phyloP scores from a whole-genome alignment of 2,329 filamentous ascomycete genomes.

The Pseudogymnoascus sp. region DNA sequence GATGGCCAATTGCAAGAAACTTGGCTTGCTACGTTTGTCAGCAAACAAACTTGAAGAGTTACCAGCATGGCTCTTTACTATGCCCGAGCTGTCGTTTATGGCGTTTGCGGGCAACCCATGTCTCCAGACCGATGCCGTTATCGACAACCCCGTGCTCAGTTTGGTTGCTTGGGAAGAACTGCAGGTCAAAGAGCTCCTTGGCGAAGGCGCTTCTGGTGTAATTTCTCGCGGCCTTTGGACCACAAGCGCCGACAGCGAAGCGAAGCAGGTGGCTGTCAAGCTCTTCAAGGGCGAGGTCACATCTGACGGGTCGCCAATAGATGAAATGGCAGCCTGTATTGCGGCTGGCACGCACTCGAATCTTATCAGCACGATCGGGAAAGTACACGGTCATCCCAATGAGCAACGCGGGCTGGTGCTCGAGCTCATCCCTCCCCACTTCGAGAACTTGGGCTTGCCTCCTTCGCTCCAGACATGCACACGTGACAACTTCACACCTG shows the following conservation, averaged over 20 bases:
- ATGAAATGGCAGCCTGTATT: slow-evolving; percentile 43
- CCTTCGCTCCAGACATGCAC: slow-evolving; percentile 41
- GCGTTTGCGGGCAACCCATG: slow-evolving; percentile 44
- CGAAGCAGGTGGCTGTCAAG: slow-evolving; percentile 40
- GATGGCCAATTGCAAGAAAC: slow-evolving; percentile 38
- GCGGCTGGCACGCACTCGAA: slow-evolving; percentile 39
- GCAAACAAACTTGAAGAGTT: slow-evolving; percentile 35
- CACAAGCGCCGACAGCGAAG: slow-evolving; percentile 17
- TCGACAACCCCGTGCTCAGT: slow-evolving; percentile 26
- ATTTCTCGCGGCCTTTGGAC: slow-evolving; percentile 37
- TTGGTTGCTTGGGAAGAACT: slow-evolving; percentile 37
- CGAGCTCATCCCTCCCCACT: slow-evolving; percentile 39
- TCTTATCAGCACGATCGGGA: slow-evolving; percentile 39
- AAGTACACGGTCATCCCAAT: slow-evolving; percentile 35
- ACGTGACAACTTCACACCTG: slow-evolving; percentile 35
- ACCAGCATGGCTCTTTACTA: slow-evolving; percentile 37
- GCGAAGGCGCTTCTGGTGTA: slow-evolving; percentile 40
- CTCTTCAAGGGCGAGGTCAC: slow-evolving; percentile 42
- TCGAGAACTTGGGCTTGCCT: slow-evolving; percentile 37
- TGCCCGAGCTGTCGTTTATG: slow-evolving; percentile 41
- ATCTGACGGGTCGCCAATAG: slow-evolving; percentile 40
- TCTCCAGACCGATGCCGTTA: slow-evolving; percentile 14
- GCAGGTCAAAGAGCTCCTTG: slow-evolving; percentile 34
- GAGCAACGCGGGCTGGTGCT: slow-evolving; percentile 38
- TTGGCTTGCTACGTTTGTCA: slow-evolving; percentile 38